Evolutionary conservation across 495 filamentous ascomycete genomes (phyloP), one percentile per base, ranked within the genome.

Genomic region (Aspergillus steynii): DNA sequence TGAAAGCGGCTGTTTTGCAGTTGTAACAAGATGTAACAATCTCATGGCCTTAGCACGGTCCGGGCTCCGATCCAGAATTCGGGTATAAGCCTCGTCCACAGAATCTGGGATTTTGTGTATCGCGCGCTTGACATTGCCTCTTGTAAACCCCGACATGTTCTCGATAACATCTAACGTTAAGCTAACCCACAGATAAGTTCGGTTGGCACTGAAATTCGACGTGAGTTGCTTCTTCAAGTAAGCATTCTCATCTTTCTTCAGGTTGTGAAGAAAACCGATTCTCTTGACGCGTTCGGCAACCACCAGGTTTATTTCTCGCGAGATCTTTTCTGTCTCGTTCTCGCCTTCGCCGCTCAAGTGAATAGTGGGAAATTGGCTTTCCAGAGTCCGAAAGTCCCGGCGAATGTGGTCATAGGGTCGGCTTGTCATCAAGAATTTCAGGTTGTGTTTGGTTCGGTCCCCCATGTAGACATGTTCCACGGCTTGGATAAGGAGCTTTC

Each of bases 391-490:
- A 47, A 84, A 80, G 1, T 59, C 54, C 0, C 56, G 50, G 34
- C 69, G 63, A 31, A 85, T 82, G 15, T 72, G 31, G 2, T 46
- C 28, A 56, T 79, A 82, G 0, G 80, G 83, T 1, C 83, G 78
- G 63, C 80, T 80, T 0, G 82, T 85, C 2, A 82, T 49, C 26
- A 84, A 67, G 55, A 83, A 79, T 59, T 82, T 83, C 9, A 83
- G 34, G 29, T 70, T 68, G 32, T 45, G 54, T 26, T 55, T 34
- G 27, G 27, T 28, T 5, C 25, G 29, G 29, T 56, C 53, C 29
- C 56, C 49, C 20, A 29, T 53, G 31, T 66, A 61, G 25, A 67
- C 55, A 5, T 45, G 57, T 10, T 28, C 58, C n/a, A 66, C 50
- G 29, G 55, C 51, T 55, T 68, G 31, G 12, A 69, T 69, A 15